Conservation (phyloP, 176 grass and related monocot species). For the Rhipidocladum racemiflorum region DNA sequence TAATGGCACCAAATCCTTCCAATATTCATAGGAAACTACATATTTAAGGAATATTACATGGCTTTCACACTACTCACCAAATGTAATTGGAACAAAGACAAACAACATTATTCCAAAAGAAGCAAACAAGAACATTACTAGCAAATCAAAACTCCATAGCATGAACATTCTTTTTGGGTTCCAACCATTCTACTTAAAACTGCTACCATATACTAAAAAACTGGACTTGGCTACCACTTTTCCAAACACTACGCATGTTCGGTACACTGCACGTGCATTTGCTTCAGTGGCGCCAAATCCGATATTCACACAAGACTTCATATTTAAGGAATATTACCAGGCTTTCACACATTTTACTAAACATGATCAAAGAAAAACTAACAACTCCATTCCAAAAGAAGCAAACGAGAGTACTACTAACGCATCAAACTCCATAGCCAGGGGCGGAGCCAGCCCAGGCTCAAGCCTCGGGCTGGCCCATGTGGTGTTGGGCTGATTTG, state of each 20-base stretch:
- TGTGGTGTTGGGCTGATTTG: no score
- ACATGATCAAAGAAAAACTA: background rate
- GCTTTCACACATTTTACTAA: background rate
- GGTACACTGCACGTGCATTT: background rate
- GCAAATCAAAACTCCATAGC: background rate
- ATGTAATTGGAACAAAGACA: background rate
- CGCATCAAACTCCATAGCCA: background rate
- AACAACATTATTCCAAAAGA: background rate
- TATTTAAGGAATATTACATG: background rate
- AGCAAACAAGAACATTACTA: background rate
- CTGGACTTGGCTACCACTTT: background rate
- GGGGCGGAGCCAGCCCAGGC: no score
- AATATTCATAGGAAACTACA: slow-evolving; percentile 3
- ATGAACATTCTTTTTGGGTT: background rate
- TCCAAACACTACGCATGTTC: background rate
- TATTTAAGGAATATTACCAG: slow-evolving; percentile 5
- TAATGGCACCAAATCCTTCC: background rate
- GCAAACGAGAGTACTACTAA: background rate
- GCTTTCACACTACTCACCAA: background rate
- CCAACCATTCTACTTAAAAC: background rate
- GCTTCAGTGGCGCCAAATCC: background rate
- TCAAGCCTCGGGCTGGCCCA: no score
- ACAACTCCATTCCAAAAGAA: background rate
- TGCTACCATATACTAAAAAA: background rate
- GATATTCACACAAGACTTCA: background rate